These are phyloP conservation scores for Sporothrix phasma DNA, from an alignment of 2,329 filamentous ascomycete species.

Conservation along the genomic window DNA sequence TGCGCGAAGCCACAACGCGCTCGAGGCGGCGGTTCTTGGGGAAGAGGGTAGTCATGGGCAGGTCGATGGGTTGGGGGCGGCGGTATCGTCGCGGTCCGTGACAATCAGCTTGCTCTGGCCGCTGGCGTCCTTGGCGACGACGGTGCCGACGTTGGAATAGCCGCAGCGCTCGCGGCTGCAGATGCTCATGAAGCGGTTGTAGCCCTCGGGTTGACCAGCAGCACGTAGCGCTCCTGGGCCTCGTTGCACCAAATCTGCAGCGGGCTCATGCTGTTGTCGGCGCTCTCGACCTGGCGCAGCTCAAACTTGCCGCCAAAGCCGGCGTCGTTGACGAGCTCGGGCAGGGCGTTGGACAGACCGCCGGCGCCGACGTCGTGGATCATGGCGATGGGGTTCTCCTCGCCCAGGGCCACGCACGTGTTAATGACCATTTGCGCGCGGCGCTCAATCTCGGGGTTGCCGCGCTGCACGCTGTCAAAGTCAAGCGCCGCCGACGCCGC, in stretches of 20 bases:
- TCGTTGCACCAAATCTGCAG: conserved; percentile 98
- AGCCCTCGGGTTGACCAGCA: conserved; percentile 71
- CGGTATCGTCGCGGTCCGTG: conserved; percentile 66
- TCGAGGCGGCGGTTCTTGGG: conserved; percentile 79
- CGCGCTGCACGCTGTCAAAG: conserved; percentile 93
- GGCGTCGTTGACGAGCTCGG: conserved; percentile 85
- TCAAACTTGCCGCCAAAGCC: conserved; percentile 87
- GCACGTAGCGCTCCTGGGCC: conserved; percentile 90
- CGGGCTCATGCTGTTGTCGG: conserved; percentile 85
- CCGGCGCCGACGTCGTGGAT: conserved; percentile 97
- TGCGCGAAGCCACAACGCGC: conserved; percentile 60
- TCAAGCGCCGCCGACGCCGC: conserved; percentile 87
- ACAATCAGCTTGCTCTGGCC: conserved; percentile 67
- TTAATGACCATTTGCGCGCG: conserved; percentile 98
- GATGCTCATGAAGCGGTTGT: conserved; percentile 65
- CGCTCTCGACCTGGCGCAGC: conserved; percentile 84
- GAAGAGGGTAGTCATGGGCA: conserved; percentile 82
- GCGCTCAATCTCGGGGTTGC: conserved; percentile 92
- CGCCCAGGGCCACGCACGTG: conserved; percentile 74
- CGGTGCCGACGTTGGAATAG: conserved; percentile 82
- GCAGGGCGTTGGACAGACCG: conserved; percentile 64
- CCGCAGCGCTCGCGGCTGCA: conserved; percentile 78
- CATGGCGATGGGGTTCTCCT: conserved; percentile 83
- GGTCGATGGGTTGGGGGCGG: conserved; percentile 69
- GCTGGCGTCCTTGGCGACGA: conserved; percentile 49